Conservation (phyloP, 2,329 filamentous ascomycete species). For the Clarireedia sp. region DNA sequence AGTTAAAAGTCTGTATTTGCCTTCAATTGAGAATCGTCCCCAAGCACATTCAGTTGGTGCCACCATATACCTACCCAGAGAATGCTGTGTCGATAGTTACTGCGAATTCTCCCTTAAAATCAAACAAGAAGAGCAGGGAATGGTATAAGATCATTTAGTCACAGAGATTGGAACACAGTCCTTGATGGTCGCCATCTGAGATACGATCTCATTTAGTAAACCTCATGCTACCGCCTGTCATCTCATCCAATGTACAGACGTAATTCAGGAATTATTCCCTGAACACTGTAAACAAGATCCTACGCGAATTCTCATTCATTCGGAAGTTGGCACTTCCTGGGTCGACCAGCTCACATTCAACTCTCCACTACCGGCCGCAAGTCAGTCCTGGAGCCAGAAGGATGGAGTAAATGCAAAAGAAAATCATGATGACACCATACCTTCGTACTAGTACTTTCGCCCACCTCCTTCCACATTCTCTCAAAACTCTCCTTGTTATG, state of each 20-base stretch:
- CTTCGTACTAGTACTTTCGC: slow-evolving; percentile 15
- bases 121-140: too few species aligned
- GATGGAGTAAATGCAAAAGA: not conserved
- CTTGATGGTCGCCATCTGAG: too few species aligned
- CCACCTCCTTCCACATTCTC: slow-evolving; percentile 14
- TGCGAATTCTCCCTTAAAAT: too few species aligned
- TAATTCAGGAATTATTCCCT: not conserved
- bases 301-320: not conserved
- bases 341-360: not conserved
- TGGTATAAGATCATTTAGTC: too few species aligned
- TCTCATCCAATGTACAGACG: too few species aligned
- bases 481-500: slow-evolving; percentile 12
- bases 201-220: too few species aligned
- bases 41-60: too few species aligned
- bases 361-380: not conserved
- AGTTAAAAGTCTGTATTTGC: not conserved
- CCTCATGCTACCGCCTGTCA: too few species aligned
- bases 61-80: too few species aligned
- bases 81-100: too few species aligned
- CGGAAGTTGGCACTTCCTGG: not conserved
- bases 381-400: not conserved
- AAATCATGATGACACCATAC: not conserved
- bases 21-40: too few species aligned
- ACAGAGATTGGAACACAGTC: too few species aligned
- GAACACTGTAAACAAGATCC: not conserved